Base-by-base conservation (phyloP, 2,329 filamentous ascomycete genomes). In the Penicillium sp. region DNA sequence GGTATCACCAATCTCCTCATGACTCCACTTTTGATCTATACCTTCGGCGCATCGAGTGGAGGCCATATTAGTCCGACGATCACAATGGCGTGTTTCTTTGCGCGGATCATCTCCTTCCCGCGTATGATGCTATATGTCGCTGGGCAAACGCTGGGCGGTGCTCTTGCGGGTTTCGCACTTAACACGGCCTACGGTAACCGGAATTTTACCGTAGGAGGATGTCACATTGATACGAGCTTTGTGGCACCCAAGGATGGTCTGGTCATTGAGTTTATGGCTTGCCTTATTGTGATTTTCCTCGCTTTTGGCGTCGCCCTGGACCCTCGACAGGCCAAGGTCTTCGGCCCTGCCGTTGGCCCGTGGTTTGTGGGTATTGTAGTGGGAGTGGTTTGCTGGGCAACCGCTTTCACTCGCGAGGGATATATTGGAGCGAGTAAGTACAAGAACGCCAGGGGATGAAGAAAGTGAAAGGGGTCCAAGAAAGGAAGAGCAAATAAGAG, bases 11-110 rank as follows among this genome's bases (percentile, higher is more conserved):
- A 75, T 57, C 65, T 71, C 11, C 59, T 77, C 22, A 61, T 80
- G 47, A 68, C 82, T 16, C 68, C 80, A 1, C 63, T 81, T 1
- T 79, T 83, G 63, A 81, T 84, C 47, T 82, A 78, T 60, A 77
- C 76, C 9, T 77, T 79, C 14, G 78, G 75, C 5, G 77, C 80
- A 0, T 77, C 78, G 0, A 80, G 78, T 3, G 81, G 82, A 39
- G 82, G 78, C 1, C 82, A 84, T 62, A 68, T 84, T 54, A 84
- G 82, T 60, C 82, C 82, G 1, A 69, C 79, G 31, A 82, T 85
- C 57, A 83, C 81, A 0, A 76, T 84, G 47, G 75, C 79, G 3
- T 82, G 81, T 2, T 79, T 85, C 57, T 77, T 82, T 24, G 75
- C 79, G 1, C 77, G 80, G 0, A 70, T 84, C 13, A 79, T 78